phyloP scores from a whole-genome alignment of 23 red algal species.

The Cyanidium caldarium region DNA sequence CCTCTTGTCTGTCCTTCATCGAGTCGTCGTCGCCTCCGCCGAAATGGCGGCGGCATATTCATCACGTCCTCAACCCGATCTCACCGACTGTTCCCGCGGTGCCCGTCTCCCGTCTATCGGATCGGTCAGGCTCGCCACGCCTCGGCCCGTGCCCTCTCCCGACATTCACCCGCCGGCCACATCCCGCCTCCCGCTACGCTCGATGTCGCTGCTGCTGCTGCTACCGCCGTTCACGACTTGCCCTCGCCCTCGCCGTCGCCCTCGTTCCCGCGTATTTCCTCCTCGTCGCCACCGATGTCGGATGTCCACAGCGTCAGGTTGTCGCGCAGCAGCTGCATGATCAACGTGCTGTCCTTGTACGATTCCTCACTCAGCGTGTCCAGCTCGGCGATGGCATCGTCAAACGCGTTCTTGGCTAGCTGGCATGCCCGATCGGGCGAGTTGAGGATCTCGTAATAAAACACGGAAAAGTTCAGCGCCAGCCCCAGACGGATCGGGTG shows the following conservation, averaged over 20 bases:
- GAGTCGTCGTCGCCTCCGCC: too few relatives aligned
- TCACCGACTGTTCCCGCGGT: too few relatives aligned
- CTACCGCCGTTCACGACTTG: not conserved
- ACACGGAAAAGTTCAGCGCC: constrained; percentile 99
- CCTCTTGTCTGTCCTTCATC: too few relatives aligned
- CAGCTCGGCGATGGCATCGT: constrained; percentile 95
- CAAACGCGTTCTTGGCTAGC: constrained; percentile 97
- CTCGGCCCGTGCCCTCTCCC: too few relatives aligned
- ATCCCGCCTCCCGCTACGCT: too few relatives aligned
- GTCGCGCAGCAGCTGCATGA: constrained; percentile 99
- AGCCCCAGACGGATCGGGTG: constrained; percentile 95
- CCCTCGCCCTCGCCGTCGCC: constrained; percentile 6
- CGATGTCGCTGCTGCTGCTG: too few relatives aligned
- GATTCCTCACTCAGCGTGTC: constrained; percentile 85
- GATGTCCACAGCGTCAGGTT: constrained; percentile 98
- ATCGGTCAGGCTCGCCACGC: too few relatives aligned
- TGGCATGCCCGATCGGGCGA: constrained; percentile 74
- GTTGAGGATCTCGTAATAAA: constrained; percentile 99
- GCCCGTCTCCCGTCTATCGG: too few relatives aligned
- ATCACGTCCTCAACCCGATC: too few relatives aligned
- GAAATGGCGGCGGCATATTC: too few relatives aligned
- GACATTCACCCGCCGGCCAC: too few relatives aligned
- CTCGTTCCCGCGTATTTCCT: constrained; percentile 6
- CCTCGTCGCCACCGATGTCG: constrained; percentile 22
- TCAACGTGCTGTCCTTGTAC: constrained; percentile 96